Evolutionary conservation across 192 early-diverging fungal genomes (phyloP).

Genomic region (Backusella tuberculispora): DNA sequence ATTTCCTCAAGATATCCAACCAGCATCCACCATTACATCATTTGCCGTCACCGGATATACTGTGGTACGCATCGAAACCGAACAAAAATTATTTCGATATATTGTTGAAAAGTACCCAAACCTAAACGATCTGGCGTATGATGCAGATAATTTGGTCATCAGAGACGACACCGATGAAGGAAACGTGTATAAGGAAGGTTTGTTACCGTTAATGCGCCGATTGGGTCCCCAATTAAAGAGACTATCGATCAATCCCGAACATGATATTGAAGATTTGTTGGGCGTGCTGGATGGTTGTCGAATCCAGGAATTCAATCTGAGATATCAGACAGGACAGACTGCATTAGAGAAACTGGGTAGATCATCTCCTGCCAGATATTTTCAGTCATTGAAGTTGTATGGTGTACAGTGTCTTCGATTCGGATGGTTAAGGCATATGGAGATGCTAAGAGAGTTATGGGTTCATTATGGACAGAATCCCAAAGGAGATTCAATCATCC

Average conservation of each 20-base stretch:
- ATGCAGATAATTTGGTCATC: not conserved
- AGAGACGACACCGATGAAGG: not conserved
- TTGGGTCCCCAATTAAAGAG: not conserved
- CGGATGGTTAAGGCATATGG: not conserved
- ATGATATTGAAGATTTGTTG: not conserved
- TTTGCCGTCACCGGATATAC: not conserved
- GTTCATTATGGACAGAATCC: not conserved
- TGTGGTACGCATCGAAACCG: not conserved
- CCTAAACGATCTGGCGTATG: not conserved
- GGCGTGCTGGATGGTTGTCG: not conserved
- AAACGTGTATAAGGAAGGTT: not conserved
- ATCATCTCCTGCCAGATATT: not conserved
- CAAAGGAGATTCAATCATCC: not conserved
- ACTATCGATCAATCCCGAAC: not conserved
- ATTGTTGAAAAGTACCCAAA: constrained; percentile 3
- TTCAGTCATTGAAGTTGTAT: not conserved
- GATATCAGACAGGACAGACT: not conserved
- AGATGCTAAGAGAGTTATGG: not conserved
- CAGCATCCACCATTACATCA: not conserved
- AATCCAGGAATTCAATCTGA: not conserved
- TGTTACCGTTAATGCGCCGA: not conserved
- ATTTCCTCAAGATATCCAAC: not conserved
- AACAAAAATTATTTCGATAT: not conserved
- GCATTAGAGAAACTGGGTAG: not conserved
- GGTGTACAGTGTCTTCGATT: constrained; percentile 5